These are phyloP conservation scores for Lepidium aucheri DNA, from an alignment of 345 rosid genomes.

Conservation along the genomic window DNA sequence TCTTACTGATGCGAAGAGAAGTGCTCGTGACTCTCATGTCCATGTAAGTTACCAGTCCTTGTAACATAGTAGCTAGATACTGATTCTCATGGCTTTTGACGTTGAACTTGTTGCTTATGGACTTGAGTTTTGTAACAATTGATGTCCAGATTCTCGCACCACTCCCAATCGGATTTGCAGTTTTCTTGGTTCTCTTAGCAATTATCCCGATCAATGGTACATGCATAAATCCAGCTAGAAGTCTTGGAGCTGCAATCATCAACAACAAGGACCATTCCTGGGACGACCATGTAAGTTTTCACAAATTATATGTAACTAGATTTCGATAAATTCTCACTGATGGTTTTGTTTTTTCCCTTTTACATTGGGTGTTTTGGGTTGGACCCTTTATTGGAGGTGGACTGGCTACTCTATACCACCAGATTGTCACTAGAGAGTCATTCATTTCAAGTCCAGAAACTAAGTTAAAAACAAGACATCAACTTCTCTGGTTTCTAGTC, in stretches of 20 bases:
- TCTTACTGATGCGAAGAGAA: too few species aligned
- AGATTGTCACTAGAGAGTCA: conserved; percentile 65
- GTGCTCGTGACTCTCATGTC: too few species aligned
- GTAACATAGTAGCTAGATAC: too few species aligned
- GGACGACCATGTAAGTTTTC: conserved; percentile 55
- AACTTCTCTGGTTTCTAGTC: background rate
- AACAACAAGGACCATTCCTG: conserved; percentile 42
- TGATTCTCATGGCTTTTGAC: too few species aligned
- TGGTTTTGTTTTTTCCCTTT: background rate
- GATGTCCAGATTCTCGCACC: conserved; percentile 50
- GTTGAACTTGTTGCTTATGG: background rate
- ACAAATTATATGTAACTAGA: background rate
- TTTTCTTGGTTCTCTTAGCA: conserved; percentile 65
- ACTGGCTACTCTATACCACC: conserved; percentile 64
- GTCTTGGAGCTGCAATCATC: conserved; percentile 66
- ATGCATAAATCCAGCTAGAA: conserved; percentile 68
- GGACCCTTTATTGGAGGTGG: conserved; percentile 72
- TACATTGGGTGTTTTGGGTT: conserved; percentile 76
- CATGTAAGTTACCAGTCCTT: too few species aligned
- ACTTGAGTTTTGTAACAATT: background rate
- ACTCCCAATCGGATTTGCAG: conserved; percentile 58
- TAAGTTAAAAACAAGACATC: conserved; percentile 6
- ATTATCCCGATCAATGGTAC: conserved; percentile 62
- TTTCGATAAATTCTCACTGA: background rate
- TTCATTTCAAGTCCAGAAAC: conserved; percentile 46